These are phyloP conservation scores for Ophiostoma montium DNA, from an alignment of 2,329 filamentous ascomycete species.

Conservation along the genomic window DNA sequence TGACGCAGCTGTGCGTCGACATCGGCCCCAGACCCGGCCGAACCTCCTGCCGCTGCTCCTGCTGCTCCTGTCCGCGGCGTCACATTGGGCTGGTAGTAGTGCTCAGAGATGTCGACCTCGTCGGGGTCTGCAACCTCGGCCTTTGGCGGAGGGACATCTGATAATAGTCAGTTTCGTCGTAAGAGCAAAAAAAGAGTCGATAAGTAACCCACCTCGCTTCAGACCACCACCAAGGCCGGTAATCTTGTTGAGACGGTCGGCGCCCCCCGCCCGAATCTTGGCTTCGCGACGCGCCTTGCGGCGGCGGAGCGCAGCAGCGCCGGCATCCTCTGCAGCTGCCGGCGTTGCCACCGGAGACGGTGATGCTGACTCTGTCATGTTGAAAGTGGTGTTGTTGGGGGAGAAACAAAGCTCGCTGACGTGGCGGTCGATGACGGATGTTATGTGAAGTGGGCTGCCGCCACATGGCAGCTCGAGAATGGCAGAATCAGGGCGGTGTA, in stretches of 20 bases:
- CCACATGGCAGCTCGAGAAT: not conserved
- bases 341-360: slow-evolving; percentile 12
- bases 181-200: no score
- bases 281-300: slow-evolving; percentile 69
- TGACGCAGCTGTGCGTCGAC: slow-evolving; percentile 49
- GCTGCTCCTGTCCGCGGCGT: slow-evolving; percentile 23
- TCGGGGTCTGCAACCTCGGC: slow-evolving; percentile 48
- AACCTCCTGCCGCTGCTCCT: slow-evolving; percentile 8
- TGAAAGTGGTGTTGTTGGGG: not conserved
- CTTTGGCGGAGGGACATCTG: slow-evolving; percentile 11
- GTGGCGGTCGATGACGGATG: not conserved
- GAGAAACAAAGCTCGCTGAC: not conserved
- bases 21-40: slow-evolving; percentile 10
- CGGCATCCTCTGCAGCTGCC: slow-evolving; percentile 28
- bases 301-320: slow-evolving; percentile 49
- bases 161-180: not conserved
- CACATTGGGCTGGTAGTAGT: slow-evolving; percentile 45
- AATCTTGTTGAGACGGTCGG: slow-evolving; percentile 59
- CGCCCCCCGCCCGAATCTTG: slow-evolving; percentile 60
- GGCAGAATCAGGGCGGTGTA: not conserved
- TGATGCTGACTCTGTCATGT: slow-evolving; percentile 27
- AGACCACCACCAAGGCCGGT: slow-evolving; percentile 51
- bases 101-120: slow-evolving; percentile 67
- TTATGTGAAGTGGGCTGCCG: no score
- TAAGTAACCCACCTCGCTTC: slow-evolving; percentile 30